Conservation (phyloP, 2,329 filamentous ascomycete species). For the Penicillium griseofulvum region DNA sequence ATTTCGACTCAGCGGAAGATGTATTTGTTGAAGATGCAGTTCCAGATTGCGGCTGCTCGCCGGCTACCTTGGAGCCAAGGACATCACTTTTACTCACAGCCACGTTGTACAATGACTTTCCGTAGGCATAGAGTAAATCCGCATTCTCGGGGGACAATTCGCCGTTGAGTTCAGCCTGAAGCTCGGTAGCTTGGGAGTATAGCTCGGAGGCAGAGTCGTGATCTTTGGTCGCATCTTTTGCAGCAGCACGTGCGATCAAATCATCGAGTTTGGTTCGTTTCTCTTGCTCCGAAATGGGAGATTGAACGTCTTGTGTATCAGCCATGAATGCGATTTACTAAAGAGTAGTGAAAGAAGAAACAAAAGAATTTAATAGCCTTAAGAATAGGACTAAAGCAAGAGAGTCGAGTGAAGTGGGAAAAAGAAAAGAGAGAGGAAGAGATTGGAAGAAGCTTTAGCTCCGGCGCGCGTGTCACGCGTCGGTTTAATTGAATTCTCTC, state of each 20-base stretch:
- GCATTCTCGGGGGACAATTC: slow-evolving; percentile 89
- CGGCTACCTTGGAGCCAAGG: slow-evolving; percentile 73
- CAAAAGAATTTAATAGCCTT: neutral
- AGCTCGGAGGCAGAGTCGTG: slow-evolving; percentile 82
- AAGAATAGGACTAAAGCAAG: neutral
- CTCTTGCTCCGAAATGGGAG: slow-evolving; percentile 26
- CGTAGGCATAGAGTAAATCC: slow-evolving; percentile 91
- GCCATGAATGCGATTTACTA: slow-evolving; percentile 19
- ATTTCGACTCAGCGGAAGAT: slow-evolving; percentile 25
- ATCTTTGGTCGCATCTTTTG: slow-evolving; percentile 85
- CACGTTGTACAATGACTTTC: slow-evolving; percentile 88
- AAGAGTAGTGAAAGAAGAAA: neutral
- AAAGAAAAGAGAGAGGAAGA: neutral
- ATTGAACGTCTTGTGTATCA: slow-evolving; percentile 18
- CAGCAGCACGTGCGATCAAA: slow-evolving; percentile 74
- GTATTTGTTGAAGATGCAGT: slow-evolving; percentile 43
- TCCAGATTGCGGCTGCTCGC: slow-evolving; percentile 56
- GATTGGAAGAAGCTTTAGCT: neutral
- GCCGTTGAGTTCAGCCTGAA: slow-evolving; percentile 88
- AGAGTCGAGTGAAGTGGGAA: neutral
- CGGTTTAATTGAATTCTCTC: slow-evolving; percentile 6
- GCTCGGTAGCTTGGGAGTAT: slow-evolving; percentile 82
- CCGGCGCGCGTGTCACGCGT: slow-evolving; percentile 8
- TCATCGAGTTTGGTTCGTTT: slow-evolving; percentile 68
- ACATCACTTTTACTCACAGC: slow-evolving; percentile 94